A percentile compares a stretch with the other conserved stretches of the same genome.
Evolutionary conservation across 2,329 filamentous ascomycete species (phyloP).

Genomic region (Aspergillus brunneoviolaceus): DNA sequence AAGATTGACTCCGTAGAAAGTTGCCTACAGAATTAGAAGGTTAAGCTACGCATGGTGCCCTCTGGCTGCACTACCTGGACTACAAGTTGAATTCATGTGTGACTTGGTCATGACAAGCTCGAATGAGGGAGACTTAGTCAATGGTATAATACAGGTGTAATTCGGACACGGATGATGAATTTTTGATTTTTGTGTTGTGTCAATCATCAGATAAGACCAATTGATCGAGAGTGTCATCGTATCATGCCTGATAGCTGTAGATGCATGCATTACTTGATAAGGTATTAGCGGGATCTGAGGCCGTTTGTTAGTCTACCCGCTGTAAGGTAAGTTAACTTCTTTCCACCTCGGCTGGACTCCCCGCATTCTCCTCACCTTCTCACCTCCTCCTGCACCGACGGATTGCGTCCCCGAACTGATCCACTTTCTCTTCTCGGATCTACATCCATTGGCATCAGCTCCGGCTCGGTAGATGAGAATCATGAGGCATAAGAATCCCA

Average conservation of each 20-base stretch:
- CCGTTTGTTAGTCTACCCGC: background rate
- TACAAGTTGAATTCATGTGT: too few relatives aligned
- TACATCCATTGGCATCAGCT: background rate
- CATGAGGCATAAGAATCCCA: background rate
- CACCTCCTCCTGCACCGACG: background rate
- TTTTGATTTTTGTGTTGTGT: too few relatives aligned
- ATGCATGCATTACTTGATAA: background rate
- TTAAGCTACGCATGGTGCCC: too few relatives aligned
- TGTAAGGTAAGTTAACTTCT: too few relatives aligned
- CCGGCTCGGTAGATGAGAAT: background rate
- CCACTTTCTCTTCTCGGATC: background rate
- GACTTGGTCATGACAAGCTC: too few relatives aligned
- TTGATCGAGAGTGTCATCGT: too few relatives aligned
- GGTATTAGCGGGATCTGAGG: background rate
- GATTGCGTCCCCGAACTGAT: background rate
- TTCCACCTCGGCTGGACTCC: background rate
- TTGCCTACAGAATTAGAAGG: too few relatives aligned
- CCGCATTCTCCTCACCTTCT: background rate
- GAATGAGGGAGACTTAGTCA: too few relatives aligned
- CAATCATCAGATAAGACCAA: too few relatives aligned
- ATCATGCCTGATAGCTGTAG: too few relatives aligned
- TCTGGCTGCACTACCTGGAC: background rate
- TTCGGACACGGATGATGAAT: too few relatives aligned
- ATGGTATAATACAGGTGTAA: too few relatives aligned
- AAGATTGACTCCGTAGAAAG: background rate